Evolutionary conservation across 495 filamentous ascomycete species (phyloP), one percentile per base, ranked within the genome.

Genomic region (Annulohypoxylon stygium): DNA sequence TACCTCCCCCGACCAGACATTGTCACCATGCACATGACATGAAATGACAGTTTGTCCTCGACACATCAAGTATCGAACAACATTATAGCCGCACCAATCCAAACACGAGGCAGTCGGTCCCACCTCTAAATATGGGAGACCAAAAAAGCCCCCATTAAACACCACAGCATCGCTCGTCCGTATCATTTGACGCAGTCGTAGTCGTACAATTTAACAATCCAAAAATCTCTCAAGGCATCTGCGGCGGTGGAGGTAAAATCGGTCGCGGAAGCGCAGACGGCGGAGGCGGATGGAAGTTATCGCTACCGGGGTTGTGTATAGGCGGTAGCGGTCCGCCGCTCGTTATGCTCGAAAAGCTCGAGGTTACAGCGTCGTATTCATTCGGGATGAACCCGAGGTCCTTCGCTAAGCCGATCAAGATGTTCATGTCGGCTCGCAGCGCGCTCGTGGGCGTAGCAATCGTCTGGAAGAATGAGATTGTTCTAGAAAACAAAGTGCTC

Each of bases 401-500:
- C n/a, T 81, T 77, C 37, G 89, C 87, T 23, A 91, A 83, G 10
- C 86, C 86, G 30, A 86, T 85, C 20, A 96, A 82, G 43, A 96
- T 94, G 23, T 84, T 83, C 74, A 89, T 86, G 75, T 96, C 92
- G 18, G 87, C 84, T 16, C 81, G 78, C 0, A 97, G 85, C 1
- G 90, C 90, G 57, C 90, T 91, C 0, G 91, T 90, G 20, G 90
- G 89, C 12, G 90, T 83, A 23, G 85, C 83, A 57, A 89, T 88
- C 53, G 85, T 78, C 16, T 84, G 79, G 57, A 96, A 87, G 71
- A 97, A 92, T 1, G 76, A 76, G 62, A 96, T 93, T 2, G 94
- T 97, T 43, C 89, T 88, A 26, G 69, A 47, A 51, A 90, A 86
- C 2, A 92, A 83, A 23, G 76, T 75, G 26, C 73, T 83, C 2